Evolutionary conservation across 805 yeast genomes (phyloP).

Genomic region (Crinitomyces ghanaensis): DNA sequence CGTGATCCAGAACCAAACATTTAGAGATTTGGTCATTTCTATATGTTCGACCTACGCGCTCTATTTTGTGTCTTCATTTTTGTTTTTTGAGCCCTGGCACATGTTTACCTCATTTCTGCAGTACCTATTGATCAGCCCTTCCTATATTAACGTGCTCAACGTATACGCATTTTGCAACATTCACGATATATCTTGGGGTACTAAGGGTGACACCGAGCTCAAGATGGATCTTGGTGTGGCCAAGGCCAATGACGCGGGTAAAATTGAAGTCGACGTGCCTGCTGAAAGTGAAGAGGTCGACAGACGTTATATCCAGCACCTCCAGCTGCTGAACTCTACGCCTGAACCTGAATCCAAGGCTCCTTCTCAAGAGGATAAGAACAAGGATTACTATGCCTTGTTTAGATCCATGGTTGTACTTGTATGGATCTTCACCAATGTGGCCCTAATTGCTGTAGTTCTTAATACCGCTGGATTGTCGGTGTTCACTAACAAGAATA

Average conservation of each 20-base stretch:
- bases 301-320: conserved; percentile 52
- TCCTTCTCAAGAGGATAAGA: conserved; percentile 37
- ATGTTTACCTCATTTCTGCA: conserved; percentile 82
- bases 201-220: conserved; percentile 64
- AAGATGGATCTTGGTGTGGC: conserved; percentile 76
- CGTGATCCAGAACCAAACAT: conserved; percentile 55
- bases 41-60: conserved; percentile 72
- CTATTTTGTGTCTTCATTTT: conserved; percentile 64
- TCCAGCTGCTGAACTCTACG: conserved; percentile 39
- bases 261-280: conserved; percentile 41
- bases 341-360: conserved; percentile 25
- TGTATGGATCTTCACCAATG: conserved; percentile 80
- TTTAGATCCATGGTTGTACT: conserved; percentile 83
- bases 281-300: conserved; percentile 70
- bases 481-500: conserved; percentile 23
- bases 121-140: conserved; percentile 73
- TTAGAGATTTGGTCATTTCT: conserved; percentile 81
- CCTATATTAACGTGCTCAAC: conserved; percentile 81
- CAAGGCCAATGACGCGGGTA: conserved; percentile 55
- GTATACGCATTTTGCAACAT: conserved; percentile 94
- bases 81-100: conserved; percentile 86
- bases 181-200: conserved; percentile 97
- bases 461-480: conserved; percentile 73
- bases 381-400: conserved; percentile 78
- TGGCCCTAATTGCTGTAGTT: conserved; percentile 70